These are phyloP conservation scores for Pseudogymnoascus sp. DNA, from an alignment of 2,329 filamentous ascomycete species.

Conservation along the genomic window DNA sequence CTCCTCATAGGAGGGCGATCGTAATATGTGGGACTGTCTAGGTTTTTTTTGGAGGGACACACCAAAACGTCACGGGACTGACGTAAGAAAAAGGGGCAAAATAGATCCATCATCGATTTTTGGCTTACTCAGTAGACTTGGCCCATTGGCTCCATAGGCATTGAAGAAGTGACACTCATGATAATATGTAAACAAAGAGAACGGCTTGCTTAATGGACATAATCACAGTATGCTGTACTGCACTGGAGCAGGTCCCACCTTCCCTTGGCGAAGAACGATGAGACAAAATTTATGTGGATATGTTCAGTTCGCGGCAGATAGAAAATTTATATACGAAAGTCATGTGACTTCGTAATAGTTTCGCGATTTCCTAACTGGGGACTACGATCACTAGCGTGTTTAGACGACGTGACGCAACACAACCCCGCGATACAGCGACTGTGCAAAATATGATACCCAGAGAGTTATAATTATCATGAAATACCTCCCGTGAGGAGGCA, in stretches of 20 bases:
- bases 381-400: not conserved
- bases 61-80: constrained; percentile 1
- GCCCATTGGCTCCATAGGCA: not conserved
- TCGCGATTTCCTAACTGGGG: constrained; percentile 6
- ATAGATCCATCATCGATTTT: constrained; percentile 3
- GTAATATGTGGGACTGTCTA: constrained; percentile 7
- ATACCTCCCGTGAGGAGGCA: constrained; percentile 4
- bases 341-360: constrained; percentile 3
- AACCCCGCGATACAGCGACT: constrained; percentile 5
- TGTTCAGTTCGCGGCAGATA: constrained; percentile 2
- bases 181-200: not conserved
- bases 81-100: constrained; percentile 8
- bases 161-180: not conserved
- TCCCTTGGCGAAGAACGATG: not conserved
- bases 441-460: constrained; percentile 5
- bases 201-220: not conserved
- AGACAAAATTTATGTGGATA: not conserved
- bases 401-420: constrained; percentile 3
- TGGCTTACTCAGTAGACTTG: not conserved
- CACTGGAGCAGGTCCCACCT: not conserved
- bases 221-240: not conserved
- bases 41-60: not conserved
- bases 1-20: not conserved
- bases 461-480: constrained; percentile 6
- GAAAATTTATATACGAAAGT: not conserved